Base-by-base conservation (phyloP, 73 alveolate species). In the Paramecium primaurelia region DNA sequence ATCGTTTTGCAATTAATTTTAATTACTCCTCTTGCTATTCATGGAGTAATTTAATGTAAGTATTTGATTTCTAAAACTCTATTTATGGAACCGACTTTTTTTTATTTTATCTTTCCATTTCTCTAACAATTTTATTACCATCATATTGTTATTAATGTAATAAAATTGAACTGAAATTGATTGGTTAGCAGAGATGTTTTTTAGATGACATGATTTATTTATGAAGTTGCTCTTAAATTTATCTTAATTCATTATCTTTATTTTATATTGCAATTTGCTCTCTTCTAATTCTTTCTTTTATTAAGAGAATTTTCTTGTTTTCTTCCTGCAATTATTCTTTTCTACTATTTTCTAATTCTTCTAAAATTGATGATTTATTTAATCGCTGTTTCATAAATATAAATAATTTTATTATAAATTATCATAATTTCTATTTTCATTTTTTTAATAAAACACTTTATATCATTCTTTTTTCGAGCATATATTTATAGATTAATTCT, bases 401-500 rank as follows among this genome's bases (percentile, higher is more conserved):
- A n/a, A 54, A 54, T 54, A 54, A 54, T 4, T 54, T n/a, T 54
- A 54, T 54, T 18, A 54, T 54, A 54, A 54, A 54, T 16, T 54
- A 54, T 54, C 69, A 18, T 49, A 22, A 54, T 54, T 4, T 54
- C 69, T 54, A 54, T 54, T 54, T 54, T 64, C 84, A 64, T 36
- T 80, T 80, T 14, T 45, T 45, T 42, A 80, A 6, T 26, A 80
- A 80, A 40, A 80, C 91, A 45, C 91, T 80, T 47, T 80, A 18
- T 40, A 80, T 80, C 73, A 80, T 44, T 36, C 58, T 80, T 49
- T 80, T 80, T 47, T 80, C 91, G 6, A 80, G 36, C 91, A 80
- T 80, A 45, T 80, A 80, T 47, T 47, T 80, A 80, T 80, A 80
- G 8, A 40, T 44, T 80, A 80, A 80, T 7, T 80, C 73, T 64